phyloP scores from a whole-genome alignment of 805 yeast species.

The Candida hungchunana region DNA sequence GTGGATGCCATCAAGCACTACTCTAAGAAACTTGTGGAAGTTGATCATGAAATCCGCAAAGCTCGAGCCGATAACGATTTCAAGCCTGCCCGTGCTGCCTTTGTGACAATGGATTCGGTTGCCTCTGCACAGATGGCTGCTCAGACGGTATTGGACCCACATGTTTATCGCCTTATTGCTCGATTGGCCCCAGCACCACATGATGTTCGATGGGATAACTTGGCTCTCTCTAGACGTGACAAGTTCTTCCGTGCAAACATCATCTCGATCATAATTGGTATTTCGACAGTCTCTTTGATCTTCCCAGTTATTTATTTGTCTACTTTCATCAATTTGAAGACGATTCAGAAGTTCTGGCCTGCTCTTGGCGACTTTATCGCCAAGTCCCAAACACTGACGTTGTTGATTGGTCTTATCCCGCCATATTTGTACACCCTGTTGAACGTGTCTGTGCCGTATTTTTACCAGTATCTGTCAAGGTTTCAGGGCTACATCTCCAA shows the following conservation, averaged over 20 bases:
- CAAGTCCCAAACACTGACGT: conserved; percentile 59
- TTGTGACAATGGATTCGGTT: conserved; percentile 90
- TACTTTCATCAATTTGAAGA: conserved; percentile 70
- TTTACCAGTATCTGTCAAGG: conserved; percentile 76
- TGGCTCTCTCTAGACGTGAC: conserved; percentile 70
- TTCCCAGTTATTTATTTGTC: conserved; percentile 85
- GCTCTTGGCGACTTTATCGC: conserved; percentile 64
- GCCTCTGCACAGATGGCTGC: conserved; percentile 97
- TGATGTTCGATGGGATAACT: conserved; percentile 89
- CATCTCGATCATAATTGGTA: conserved; percentile 36
- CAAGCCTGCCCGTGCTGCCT: conserved; percentile 77
- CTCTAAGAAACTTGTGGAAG: conserved; percentile 56
- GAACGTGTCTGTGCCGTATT: conserved; percentile 78
- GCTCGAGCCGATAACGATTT: conserved; percentile 50
- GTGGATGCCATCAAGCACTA: conserved; percentile 81
- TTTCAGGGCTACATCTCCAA: conserved; percentile 87
- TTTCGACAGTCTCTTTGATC: conserved; percentile 66
- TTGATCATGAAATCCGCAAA: conserved; percentile 62
- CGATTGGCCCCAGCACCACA: conserved; percentile 93
- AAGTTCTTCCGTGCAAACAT: conserved; percentile 51
- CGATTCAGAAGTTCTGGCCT: conserved; percentile 83
- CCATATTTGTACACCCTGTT: conserved; percentile 85
- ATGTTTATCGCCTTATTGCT: conserved; percentile 78
- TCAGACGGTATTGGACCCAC: conserved; percentile 89
- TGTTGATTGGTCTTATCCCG: conserved; percentile 86